Conservation (phyloP, 805 yeast species). For the Candida patagonica region DNA sequence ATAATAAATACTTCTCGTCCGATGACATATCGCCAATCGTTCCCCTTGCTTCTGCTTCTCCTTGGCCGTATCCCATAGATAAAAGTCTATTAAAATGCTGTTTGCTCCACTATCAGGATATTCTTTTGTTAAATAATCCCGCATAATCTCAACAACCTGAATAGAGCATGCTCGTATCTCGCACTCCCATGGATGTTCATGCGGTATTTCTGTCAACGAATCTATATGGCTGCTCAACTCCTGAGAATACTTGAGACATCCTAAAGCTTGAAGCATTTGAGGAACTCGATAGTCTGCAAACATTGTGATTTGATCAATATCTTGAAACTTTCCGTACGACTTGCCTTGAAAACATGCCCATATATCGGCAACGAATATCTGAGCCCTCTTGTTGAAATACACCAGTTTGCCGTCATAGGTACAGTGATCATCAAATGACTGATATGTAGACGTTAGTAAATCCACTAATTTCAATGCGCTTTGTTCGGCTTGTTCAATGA, state of each 20-base stretch:
- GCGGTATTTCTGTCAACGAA: slow-evolving; percentile 15
- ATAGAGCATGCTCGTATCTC: slow-evolving; percentile 37
- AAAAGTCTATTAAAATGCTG: slow-evolving; percentile 34
- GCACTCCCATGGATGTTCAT: slow-evolving; percentile 30
- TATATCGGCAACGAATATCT: slow-evolving; percentile 34
- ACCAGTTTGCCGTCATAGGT: slow-evolving; percentile 25
- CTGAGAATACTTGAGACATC: slow-evolving; percentile 29
- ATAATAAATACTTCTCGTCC: slow-evolving; percentile 32
- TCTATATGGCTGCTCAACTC: slow-evolving; percentile 19
- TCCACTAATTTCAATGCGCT: slow-evolving; percentile 29
- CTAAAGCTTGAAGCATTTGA: slow-evolving; percentile 31
- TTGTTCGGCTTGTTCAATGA: slow-evolving; percentile 18
- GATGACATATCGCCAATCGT: slow-evolving; percentile 25
- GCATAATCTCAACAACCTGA: slow-evolving; percentile 32
- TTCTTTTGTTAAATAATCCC: slow-evolving; percentile 16
- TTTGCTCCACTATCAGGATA: slow-evolving; percentile 19
- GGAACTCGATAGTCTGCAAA: slow-evolving; percentile 41
- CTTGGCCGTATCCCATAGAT: slow-evolving; percentile 38
- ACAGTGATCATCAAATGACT: slow-evolving; percentile 29
- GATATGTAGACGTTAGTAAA: slow-evolving; percentile 21
- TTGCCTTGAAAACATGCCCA: slow-evolving; percentile 36
- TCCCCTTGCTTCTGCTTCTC: slow-evolving; percentile 21
- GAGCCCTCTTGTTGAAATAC: slow-evolving; percentile 33
- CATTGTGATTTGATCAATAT: slow-evolving; percentile 34
- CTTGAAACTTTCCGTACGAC: slow-evolving; percentile 30